Evolutionary conservation across 768 basidiomycete species (phyloP).

Genomic region (Coprinellus aureogranulatus): DNA sequence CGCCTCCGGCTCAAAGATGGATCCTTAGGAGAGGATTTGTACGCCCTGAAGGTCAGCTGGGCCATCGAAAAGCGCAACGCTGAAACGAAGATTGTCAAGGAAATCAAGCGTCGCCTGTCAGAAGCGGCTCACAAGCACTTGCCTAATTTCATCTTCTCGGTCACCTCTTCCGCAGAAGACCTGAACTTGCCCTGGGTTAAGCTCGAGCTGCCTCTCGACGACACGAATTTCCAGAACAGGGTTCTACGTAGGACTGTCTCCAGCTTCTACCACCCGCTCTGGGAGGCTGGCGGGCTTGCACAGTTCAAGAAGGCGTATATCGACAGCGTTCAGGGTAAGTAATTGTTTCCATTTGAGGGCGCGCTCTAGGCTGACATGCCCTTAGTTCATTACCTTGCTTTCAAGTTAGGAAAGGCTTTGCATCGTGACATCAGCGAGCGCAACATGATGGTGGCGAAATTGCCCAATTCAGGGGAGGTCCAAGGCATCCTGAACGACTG

Average conservation of each 20-base stretch:
- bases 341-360: no score
- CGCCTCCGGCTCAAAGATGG: not conserved
- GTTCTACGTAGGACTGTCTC: conserved; percentile 17
- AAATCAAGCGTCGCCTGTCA: not conserved
- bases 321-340: no score
- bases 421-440: conserved; percentile 31
- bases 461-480: not conserved
- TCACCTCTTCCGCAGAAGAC: not conserved
- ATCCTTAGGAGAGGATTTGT: not conserved
- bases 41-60: not conserved
- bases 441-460: conserved; percentile 25
- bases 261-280: conserved; percentile 10
- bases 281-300: no score
- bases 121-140: not conserved
- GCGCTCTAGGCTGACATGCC: no score
- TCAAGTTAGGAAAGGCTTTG: conserved; percentile 14
- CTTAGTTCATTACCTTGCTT: not conserved
- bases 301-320: no score
- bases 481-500: conserved; percentile 27
- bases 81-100: not conserved
- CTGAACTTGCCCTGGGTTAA: conserved; percentile 12
- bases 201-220: not conserved
- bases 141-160: not conserved
- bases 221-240: not conserved
- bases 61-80: not conserved